Percentiles rank a stretch among this genome's conserved stretches.
Conservation (phyloP, 2,329 filamentous ascomycete species). For the Diplodia corticola region DNA sequence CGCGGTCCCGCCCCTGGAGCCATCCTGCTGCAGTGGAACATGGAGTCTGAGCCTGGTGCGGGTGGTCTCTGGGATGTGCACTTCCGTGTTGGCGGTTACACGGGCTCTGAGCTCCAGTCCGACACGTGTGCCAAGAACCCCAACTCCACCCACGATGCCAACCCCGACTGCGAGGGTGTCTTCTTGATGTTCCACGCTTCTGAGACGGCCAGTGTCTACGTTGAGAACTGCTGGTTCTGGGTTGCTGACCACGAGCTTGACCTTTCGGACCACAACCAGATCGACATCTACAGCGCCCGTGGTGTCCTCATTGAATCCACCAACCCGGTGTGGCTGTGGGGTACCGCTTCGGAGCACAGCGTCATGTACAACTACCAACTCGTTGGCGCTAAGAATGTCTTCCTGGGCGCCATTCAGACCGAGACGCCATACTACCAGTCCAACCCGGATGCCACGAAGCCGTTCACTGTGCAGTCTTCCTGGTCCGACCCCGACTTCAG, state of each 20-base stretch:
- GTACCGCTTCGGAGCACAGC: constrained; percentile 66
- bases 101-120: constrained; percentile 79
- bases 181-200: constrained; percentile 64
- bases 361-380: constrained; percentile 72
- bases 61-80: constrained; percentile 95
- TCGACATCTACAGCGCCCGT: constrained; percentile 84
- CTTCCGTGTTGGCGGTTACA: constrained; percentile 84
- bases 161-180: constrained; percentile 68
- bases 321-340: constrained; percentile 74
- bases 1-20: constrained; percentile 81
- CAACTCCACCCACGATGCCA: constrained; percentile 59
- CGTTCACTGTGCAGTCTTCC: constrained; percentile 52
- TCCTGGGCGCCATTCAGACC: constrained; percentile 65
- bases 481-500: constrained; percentile 48
- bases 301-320: constrained; percentile 78
- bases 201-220: constrained; percentile 63
- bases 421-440: constrained; percentile 73
- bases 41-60: constrained; percentile 66
- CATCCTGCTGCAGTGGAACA: constrained; percentile 89
- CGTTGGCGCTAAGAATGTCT: constrained; percentile 59
- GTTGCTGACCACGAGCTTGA: constrained; percentile 89
- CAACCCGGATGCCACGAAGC: constrained; percentile 59
- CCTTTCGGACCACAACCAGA: constrained; percentile 67
- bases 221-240: constrained; percentile 92
- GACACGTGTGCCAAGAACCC: constrained; percentile 79